Base-by-base conservation (phyloP, 2,329 filamentous ascomycete species). In the Kalmusia sp. region DNA sequence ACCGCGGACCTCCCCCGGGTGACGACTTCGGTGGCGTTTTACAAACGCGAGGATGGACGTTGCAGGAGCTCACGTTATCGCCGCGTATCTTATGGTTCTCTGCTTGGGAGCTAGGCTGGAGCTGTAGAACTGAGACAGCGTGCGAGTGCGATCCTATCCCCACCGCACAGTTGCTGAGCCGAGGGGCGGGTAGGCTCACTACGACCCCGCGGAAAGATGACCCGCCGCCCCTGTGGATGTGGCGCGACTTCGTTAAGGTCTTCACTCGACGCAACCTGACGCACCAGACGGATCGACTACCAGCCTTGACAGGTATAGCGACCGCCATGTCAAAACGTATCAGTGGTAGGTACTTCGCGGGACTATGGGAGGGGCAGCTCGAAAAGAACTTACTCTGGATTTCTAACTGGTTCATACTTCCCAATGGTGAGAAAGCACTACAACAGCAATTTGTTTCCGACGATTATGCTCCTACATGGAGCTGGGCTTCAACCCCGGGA, bases 81-180 rank as follows among this genome's bases (percentile, higher is more conserved):
- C 44, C 22, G 2, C 37, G 54, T 2, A 17, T 57, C 12, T 39
- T 57, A 12, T 57, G 45, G 34, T 53, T 57, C 27, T n/a, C 27
- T 3, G 24, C 24, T 2, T 34, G 19, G 4, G 54, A 57, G 28
- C n/a, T 53, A 17, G 50, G 54, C 4, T 57, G 31, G 21, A 25
- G 25, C 3, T 57, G 50, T 15, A 12, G 37, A 3, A 8, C 7
- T 3, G n/a, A 12, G 2, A 57, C 39, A 25, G 50, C 50, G 3
- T 57, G 54, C 27, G 49, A 53, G 33, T 57, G 54, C 34, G 39
- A 53, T 1, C 33, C 33, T 3, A 6, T 11, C 7, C 17, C 37
- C 21, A 12, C 15, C 12, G 11, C 19, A 12, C 15, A 15, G 5
- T n/a, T n/a, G n/a, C n/a, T n/a, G n/a, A n/a, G n/a, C n/a, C n/a